These are phyloP conservation scores for Aspergillus pseudotamarii DNA, from an alignment of 2,329 filamentous ascomycete genomes.

Conservation along the genomic window DNA sequence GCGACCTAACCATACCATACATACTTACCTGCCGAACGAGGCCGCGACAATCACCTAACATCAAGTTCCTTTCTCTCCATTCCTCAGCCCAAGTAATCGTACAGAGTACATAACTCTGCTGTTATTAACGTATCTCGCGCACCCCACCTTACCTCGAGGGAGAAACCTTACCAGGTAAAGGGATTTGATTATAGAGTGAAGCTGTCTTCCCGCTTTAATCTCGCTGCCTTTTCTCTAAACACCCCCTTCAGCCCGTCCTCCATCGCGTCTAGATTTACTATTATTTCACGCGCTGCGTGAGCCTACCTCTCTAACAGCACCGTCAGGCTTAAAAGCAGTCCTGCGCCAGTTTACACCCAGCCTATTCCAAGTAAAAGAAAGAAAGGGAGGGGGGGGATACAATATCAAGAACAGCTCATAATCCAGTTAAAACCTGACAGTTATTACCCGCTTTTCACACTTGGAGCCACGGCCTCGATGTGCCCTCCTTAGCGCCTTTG, in stretches of 20 bases:
- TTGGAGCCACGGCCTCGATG: conserved; percentile 13
- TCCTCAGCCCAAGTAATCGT: conserved; percentile 22
- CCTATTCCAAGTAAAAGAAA: neutral
- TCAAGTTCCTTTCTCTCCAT: conserved; percentile 21
- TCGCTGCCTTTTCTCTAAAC: conserved; percentile 3
- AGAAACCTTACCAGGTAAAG: conserved; percentile 5
- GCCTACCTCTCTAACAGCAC: neutral
- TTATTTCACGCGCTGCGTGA: neutral
- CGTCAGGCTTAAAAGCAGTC: neutral
- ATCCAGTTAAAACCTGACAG: neutral
- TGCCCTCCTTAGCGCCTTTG: conserved; percentile 29
- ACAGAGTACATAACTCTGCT: conserved; percentile 7
- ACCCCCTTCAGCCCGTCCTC: neutral
- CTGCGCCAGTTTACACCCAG: neutral
- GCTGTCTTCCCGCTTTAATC: conserved; percentile 16
- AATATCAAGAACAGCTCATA: neutral
- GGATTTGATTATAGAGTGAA: conserved; percentile 22
- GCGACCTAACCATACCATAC: conserved; percentile 34
- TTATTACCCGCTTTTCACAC: conserved; percentile 1
- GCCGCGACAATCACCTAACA: conserved; percentile 20
- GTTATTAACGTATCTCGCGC: conserved; percentile 21
- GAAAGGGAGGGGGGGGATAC: neutral
- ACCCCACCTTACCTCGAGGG: conserved; percentile 24
- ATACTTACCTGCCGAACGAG: conserved; percentile 2
- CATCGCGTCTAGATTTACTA: neutral